Conservation (phyloP, 2,329 filamentous ascomycete genomes). For the Monosporascus sp. region DNA sequence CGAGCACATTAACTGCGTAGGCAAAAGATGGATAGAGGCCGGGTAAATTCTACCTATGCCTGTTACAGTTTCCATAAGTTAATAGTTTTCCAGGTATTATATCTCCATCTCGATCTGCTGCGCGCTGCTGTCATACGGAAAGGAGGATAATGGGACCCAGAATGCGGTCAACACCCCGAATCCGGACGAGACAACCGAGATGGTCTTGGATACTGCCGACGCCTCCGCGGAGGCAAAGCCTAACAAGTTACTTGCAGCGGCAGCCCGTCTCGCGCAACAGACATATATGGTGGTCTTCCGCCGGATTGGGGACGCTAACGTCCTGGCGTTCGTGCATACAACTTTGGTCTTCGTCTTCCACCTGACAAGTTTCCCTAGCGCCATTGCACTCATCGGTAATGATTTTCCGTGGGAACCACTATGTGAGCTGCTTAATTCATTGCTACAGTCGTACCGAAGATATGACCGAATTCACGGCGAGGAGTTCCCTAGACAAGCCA, state of each 20-base stretch:
- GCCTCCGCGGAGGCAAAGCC: slow-evolving; percentile 4
- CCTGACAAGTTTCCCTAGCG: slow-evolving; percentile 35
- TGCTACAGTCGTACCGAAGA: slow-evolving; percentile 24
- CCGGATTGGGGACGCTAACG: slow-evolving; percentile 51
- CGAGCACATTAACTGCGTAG: slow-evolving; percentile 46
- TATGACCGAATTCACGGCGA: slow-evolving; percentile 33
- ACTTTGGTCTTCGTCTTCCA: slow-evolving; percentile 53
- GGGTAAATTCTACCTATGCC: slow-evolving; percentile 23
- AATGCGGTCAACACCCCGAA: slow-evolving; percentile 28
- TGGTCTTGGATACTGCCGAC: slow-evolving; percentile 16
- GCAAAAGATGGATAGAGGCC: slow-evolving; percentile 46
- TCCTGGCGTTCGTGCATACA: slow-evolving; percentile 58
- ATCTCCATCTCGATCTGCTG: slow-evolving; percentile 53
- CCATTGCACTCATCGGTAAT: slow-evolving; percentile 39
- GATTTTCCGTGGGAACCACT: slow-evolving; percentile 50
- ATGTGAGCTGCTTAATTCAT: slow-evolving; percentile 33
- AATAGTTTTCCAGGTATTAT: slow-evolving; percentile 39
- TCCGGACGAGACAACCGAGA: slow-evolving; percentile 21
- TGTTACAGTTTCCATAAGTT: slow-evolving; percentile 1
- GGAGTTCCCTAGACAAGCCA: slow-evolving; percentile 43
- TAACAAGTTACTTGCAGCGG: slow-evolving; percentile 14
- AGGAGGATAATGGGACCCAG: slow-evolving; percentile 42
- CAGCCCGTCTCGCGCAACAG: slow-evolving; percentile 18
- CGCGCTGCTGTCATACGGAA: slow-evolving; percentile 48
- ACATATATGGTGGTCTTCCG: slow-evolving; percentile 37